Base-by-base conservation (phyloP, 2,329 filamentous ascomycete genomes). In the Polytolypa hystricis region DNA sequence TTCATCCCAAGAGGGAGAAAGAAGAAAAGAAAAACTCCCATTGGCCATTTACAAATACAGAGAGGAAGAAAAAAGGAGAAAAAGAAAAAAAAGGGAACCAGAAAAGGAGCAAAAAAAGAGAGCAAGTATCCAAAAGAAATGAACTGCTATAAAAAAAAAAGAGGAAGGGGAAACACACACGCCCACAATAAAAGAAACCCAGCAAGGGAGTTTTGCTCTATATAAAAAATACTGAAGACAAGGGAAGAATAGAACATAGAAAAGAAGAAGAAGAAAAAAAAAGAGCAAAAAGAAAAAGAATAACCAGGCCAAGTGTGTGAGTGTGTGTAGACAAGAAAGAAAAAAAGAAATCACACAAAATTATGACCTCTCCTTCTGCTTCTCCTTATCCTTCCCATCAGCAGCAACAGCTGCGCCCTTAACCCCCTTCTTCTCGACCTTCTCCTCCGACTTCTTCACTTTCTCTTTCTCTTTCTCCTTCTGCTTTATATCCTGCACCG, bases 401-500 rank as follows among this genome's bases (percentile, higher is more conserved):
- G 21, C 21, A 25, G 21, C 21, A 14, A n/a, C n/a, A n/a, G n/a
- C n/a, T n/a, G n/a, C n/a, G n/a, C n/a, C n/a, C n/a, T n/a, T n/a
- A n/a, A n/a, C n/a, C n/a, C 23, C 9, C 28, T 37, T 36, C 23
- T 41, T 23, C n/a, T 34, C 19, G 8, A 17, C n/a, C 23, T 40
- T 37, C 20, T 42, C 34, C 14, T 47, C 16, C 19, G 45, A 42
- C 12, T 35, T n/a, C 9, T 26, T 26, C 23, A 26, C n/a, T 26
- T 18, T n/a, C n/a, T 38, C 30, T 30, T 60, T 53, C 46, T 70
- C 55, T 40, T 69, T 67, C 38, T 77, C 74, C 42, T 74, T 66
- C 42, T 74, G 65, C 5, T 74, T 73, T 36, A 83, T 65, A 42
- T 84, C 73, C 46, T 81, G 73, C 49, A 95, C 79, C 26, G 79